Base-by-base conservation (phyloP, 306 rosid species). In the Prunus padus region DNA sequence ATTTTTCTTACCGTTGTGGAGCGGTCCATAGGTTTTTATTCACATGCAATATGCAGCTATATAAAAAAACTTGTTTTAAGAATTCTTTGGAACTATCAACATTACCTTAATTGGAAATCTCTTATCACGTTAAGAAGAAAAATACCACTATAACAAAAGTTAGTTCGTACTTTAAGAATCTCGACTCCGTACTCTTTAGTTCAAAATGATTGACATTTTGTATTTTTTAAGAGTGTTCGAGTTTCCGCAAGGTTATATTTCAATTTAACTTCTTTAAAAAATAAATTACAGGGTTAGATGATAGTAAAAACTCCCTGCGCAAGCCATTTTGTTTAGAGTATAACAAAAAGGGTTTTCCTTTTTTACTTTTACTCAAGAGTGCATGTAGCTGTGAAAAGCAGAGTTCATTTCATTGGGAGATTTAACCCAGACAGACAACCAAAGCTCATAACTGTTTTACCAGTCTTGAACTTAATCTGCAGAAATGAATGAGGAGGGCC, bases 401-500 rank as follows among this genome's bases (percentile, higher is more conserved):
- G 42, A 37, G 42, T 37, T 37, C 42, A 37, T 7, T n/a, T n/a
- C n/a, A n/a, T n/a, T n/a, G n/a, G n/a, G n/a, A n/a, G n/a, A n/a
- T n/a, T n/a, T n/a, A n/a, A n/a, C n/a, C n/a, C n/a, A n/a, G n/a
- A n/a, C n/a, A n/a, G n/a, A n/a, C n/a, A n/a, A 37, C 9, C 57
- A 14, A 52, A 52, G 57, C 57, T 52, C 51, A 12, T 46, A 13
- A 10, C n/a, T 15, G 56, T 50, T 50, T 16, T 50, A 15, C 19
- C 19, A 50, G 5, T 14, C 8, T 14, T 50, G 61, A 55, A 8
- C 26, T 6, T n/a, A 33, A 31, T 33, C 19, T 18, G 47, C 15
- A 73, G 9, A 59, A 44, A 73, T 15, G 71, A 44, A 73, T 15
- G 71, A 22, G 59, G 79, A 76, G 72, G n/a, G 74, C 22, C 45